Evolutionary conservation across 768 basidiomycete genomes (phyloP).

Genomic region (Tulasnella sp.): DNA sequence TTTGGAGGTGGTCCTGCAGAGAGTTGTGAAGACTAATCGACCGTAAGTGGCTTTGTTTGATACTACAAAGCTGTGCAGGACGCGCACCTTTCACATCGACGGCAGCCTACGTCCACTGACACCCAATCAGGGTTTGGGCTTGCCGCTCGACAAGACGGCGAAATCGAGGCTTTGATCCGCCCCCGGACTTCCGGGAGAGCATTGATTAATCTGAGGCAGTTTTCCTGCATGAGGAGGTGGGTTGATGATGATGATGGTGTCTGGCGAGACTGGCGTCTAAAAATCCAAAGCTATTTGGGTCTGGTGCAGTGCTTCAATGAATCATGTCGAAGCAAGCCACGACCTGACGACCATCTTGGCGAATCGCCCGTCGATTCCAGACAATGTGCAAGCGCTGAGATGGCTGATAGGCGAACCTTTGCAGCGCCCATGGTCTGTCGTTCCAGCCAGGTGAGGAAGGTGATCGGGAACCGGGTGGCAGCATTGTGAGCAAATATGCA

Average conservation of each 20-base stretch:
- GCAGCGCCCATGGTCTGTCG: not conserved
- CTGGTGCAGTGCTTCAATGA: not conserved
- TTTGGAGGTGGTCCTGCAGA: not conserved
- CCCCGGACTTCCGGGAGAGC: not conserved
- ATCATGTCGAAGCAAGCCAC: slow-evolving; percentile 2
- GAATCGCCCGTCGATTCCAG: not conserved
- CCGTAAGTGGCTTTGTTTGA: not conserved
- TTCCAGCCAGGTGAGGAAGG: too few relatives aligned
- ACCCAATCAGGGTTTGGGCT: not conserved
- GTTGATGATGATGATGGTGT: not conserved
- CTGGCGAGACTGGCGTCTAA: not conserved
- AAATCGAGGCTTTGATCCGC: not conserved
- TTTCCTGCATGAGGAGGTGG: not conserved
- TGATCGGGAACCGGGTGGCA: too few relatives aligned
- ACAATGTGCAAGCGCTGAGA: not conserved
- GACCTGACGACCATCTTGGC: not conserved
- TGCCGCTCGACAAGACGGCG: not conserved
- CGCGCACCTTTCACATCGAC: not conserved
- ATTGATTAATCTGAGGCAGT: not conserved
- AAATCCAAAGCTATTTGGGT: not conserved
- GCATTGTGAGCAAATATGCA: too few relatives aligned
- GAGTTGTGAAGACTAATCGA: not conserved
- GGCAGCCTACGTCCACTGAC: not conserved
- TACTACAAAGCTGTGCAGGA: not conserved
- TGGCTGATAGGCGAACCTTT: not conserved